Evolutionary conservation across 176 grass and related monocot species (phyloP), one percentile per base, ranked within the genome.

Genomic region (Rhipidocladum racemiflorum): DNA sequence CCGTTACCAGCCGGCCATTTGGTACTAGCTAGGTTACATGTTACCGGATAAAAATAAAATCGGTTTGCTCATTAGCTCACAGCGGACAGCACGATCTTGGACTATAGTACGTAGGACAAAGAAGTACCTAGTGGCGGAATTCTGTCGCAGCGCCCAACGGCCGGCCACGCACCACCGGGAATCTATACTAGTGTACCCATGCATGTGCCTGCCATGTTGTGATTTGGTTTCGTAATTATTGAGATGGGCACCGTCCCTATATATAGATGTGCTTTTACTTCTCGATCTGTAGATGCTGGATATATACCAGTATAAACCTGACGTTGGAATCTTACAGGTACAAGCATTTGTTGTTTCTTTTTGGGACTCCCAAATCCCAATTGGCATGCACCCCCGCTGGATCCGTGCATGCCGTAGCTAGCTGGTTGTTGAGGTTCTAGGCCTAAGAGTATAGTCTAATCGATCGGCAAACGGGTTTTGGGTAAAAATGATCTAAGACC

Each of bases 201-300:
- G 81, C 81, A 83, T 83, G 81, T 83, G 69, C 44, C 23, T 25
- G 29, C 70, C 44, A 40, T 54, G 70, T 65, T 65, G 60, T 28
- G 59, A 64, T 83, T 20, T 64, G 30, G 44, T 59, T 28, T 77
- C 21, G 43, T 54, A 54, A 81, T 80, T 83, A 56, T 64, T 54
- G 70, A 64, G 70, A 81, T 56, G 70, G 70, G 63, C 64, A 38
- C 25, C 29, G 30, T 62, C 80, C 87, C 63, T 71, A 38, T 89
- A 72, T n/a, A n/a, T n/a, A n/a, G n/a, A n/a, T 72, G 40, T 9
- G 14, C 68, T 65, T 65, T 65, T 65, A 28, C 70, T 57, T 29
- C 45, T n/a, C 1, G 30, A 32, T 84, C 55, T 53, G 30, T 67
- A 29, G 23, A 44, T 7, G 7, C 21, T 18, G 43, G 60, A 21